Evolutionary conservation across 2,329 filamentous ascomycete genomes (phyloP).

Genomic region (Aspergillus hiratsukae): DNA sequence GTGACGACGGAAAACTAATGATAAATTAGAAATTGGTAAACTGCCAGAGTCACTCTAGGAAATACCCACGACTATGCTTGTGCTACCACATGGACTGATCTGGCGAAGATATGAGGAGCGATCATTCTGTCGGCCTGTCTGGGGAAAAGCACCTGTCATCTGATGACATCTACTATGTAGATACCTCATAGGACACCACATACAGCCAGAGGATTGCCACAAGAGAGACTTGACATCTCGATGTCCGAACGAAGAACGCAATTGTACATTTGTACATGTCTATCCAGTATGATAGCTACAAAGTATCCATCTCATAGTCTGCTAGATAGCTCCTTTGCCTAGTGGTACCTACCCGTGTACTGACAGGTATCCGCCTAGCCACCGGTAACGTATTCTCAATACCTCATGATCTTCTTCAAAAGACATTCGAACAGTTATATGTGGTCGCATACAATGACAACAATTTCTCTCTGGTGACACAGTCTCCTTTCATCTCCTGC

Average conservation of each 20-base stretch:
- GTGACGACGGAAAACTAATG: not conserved
- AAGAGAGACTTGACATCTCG: not conserved
- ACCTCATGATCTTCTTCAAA: not conserved
- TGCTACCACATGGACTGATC: not conserved
- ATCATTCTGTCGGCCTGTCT: not conserved
- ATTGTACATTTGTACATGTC: not conserved
- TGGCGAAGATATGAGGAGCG: not conserved
- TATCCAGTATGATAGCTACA: no score
- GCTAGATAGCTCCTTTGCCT: no score
- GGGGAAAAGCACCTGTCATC: slow-evolving; percentile 12
- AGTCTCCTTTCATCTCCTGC: not conserved
- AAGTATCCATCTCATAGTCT: no score
- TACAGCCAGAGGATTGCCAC: not conserved
- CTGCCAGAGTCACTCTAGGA: no score
- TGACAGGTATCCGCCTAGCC: no score
- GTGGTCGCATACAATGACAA: not conserved
- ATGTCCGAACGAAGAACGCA: not conserved
- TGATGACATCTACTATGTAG: slow-evolving; percentile 11
- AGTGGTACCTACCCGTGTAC: no score
- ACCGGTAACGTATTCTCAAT: not conserved
- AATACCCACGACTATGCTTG: not conserved
- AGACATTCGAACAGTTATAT: not conserved
- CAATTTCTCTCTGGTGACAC: not conserved
- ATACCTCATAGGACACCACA: no score
- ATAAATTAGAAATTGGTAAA: not conserved